Base-by-base conservation (phyloP, 2,329 filamentous ascomycete genomes). In the Fusarium sp. region DNA sequence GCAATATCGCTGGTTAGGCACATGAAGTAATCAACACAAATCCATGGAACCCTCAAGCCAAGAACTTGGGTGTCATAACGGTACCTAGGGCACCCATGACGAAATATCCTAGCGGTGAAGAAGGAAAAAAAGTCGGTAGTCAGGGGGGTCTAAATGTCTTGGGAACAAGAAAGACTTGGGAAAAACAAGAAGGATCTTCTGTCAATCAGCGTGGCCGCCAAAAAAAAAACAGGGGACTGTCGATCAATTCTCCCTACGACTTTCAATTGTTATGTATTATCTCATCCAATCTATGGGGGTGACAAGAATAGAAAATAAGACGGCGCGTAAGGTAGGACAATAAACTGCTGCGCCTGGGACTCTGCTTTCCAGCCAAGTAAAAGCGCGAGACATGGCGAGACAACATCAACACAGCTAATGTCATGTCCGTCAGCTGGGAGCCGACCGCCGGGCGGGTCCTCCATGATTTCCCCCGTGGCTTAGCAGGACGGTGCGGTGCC, bases 41-140 rank as follows among this genome's bases (percentile, higher is more conserved):
- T 27, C 16, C 16, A 40, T 50, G 45, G 45, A 50, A 50, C 45
- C 42, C 42, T 13, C 42, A 34, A 14, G n/a, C 47, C 45, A 67
- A 27, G 40, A 52, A 58, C 64, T 65, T 64, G 62, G 62, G 66
- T 59, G 66, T 69, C 64, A 76, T 63, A 54, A 60, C 57, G 68
- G 57, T 64, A 37, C 29, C n/a, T 35, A 47, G 38, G 40, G 31
- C 52, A 74, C 54, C 68, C 58, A 74, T 69, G 67, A 69, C 71
- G 68, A 35, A 66, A 73, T 65, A 66, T 72, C 59, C 50, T 54
- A 70, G 71, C 68, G 68, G 71, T 61, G 61, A 74, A 74, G 64
- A 52, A 57, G 9, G 10, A 59, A 47, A 62, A 22, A 45, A 22
- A 22, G 31, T 34, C 11, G 13, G n/a, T 16, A 45, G 42, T 47